Evolutionary conservation across 305 asterid species (phyloP), one percentile per base, ranked within the genome.

Genomic region (Caryopteris hybrid): DNA sequence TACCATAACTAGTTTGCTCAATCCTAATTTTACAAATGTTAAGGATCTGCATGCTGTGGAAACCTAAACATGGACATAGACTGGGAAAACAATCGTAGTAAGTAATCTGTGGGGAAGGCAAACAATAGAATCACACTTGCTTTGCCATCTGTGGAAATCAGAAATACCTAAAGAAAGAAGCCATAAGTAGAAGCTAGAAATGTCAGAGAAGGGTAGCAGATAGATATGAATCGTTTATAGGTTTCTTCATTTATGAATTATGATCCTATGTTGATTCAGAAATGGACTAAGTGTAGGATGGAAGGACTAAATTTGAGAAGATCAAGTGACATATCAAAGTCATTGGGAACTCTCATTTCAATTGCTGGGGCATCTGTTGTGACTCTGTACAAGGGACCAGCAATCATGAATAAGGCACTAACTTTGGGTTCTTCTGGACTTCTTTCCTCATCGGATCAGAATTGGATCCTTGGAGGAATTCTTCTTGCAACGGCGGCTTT

Each of bases 381-480:
- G 61, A 83, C 88, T 12, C 66, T 83, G 13, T 78, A 73, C 61
- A 73, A 64, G 17, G 88, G 88, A 12, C 83, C 88, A 8, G 79
- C 81, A 48, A 73, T 83, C 71, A 27, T 75, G 64, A 80, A 77
- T 36, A 76, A 76, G 52, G 61, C 68, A 17, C 34, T 64, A 14
- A 42, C 64, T n/a, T 17, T 76, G 46, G 46, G 36, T 58, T 43
- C 70, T 51, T 22, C 72, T 10, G 51, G 21, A 2, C 17, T 54
- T 51, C 7, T 52, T 59, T 61, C 55, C 20, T 60, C 76, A 17
- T 47, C 84, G 12, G 76, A 78, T 20, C 78, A 80, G 70, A 74
- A 76, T 56, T 82, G 90, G 88, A 41, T 78, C 0, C 74, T 80
- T n/a, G 90, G 88, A 38, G 90, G 86, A 21, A 18, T 64, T 38